A percentile compares a stretch with the other conserved stretches of the same genome.
phyloP scores from a whole-genome alignment of 225 moss, liverwort and hornwort species.

The Thuidium tamariscinum region DNA sequence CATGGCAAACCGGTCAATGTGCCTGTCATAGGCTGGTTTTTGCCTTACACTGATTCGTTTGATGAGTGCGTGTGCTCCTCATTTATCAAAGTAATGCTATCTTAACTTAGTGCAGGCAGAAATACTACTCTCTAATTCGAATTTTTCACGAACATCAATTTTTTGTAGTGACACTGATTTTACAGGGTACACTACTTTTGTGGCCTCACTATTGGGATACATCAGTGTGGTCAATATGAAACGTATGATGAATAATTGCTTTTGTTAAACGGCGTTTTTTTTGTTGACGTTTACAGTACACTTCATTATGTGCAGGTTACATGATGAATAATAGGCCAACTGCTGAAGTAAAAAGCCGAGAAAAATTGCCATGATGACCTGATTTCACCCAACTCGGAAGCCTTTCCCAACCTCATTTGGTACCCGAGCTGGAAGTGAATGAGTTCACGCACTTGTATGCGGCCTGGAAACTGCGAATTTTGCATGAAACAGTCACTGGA shows the following conservation, averaged over 20 bases:
- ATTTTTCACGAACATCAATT: neutral
- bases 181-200: neutral
- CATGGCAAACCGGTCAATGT: no score
- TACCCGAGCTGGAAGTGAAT: neutral
- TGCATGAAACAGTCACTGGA: neutral
- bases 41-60: neutral
- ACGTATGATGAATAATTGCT: neutral
- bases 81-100: no score
- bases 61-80: no score
- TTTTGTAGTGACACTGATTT: no score
- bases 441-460: no score
- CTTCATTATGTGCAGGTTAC: neutral
- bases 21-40: no score
- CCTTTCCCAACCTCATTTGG: neutral
- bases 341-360: neutral
- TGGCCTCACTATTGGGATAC: no score
- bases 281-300: neutral
- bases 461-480: neutral
- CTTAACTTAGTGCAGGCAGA: neutral
- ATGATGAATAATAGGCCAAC: neutral
- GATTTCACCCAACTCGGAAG: neutral
- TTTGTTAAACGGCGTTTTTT: no score
- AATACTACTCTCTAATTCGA: neutral
- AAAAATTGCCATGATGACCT: neutral
- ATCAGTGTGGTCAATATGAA: neutral